Percentiles rank a stretch among this genome's conserved stretches.
phyloP scores from a whole-genome alignment of 345 rosid genomes.

The Corymbia maculata region DNA sequence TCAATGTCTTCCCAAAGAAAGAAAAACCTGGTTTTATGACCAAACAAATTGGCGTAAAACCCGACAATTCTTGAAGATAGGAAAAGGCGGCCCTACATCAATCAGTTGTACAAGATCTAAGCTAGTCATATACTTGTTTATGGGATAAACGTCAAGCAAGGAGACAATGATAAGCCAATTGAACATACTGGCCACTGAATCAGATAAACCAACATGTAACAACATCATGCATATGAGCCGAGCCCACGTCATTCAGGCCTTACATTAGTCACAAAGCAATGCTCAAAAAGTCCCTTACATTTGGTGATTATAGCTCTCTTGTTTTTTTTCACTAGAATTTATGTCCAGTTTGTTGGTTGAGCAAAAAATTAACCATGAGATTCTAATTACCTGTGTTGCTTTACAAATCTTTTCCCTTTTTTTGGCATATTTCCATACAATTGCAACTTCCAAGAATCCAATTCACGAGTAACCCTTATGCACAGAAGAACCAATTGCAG shows the following conservation, averaged over 20 bases:
- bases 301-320: not conserved
- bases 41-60: slow-evolving; percentile 77
- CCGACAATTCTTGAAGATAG: slow-evolving; percentile 86
- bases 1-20: slow-evolving; percentile 87
- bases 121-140: not conserved
- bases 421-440: not conserved
- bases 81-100: slow-evolving; percentile 69
- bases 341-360: not conserved
- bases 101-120: not conserved
- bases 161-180: not conserved
- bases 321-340: not conserved
- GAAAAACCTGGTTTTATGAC: slow-evolving; percentile 75
- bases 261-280: not conserved
- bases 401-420: not conserved
- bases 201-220: not conserved
- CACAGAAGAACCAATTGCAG: not conserved
- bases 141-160: not conserved
- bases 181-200: not conserved
- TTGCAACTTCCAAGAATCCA: not conserved
- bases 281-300: not conserved
- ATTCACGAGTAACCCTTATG: not conserved
- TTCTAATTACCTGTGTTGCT: not conserved
- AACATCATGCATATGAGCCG: not conserved
- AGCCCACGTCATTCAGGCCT: not conserved
- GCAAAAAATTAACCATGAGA: not conserved